A percentile compares a stretch with the other conserved stretches of the same genome.
Conservation (phyloP, 805 yeast genomes). For the Yamadazyma phyllophila region DNA sequence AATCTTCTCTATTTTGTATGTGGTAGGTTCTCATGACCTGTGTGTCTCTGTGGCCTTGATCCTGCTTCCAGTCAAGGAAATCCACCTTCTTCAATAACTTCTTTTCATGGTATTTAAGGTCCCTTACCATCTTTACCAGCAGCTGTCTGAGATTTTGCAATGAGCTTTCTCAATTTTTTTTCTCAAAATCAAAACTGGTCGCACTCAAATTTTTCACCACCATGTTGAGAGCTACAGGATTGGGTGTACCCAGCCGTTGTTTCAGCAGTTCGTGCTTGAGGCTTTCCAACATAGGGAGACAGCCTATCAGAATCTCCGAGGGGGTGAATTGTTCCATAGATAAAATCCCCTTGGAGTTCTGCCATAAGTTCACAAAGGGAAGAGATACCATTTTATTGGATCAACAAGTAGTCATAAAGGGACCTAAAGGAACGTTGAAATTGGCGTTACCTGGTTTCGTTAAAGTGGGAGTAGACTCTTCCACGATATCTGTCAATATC, state of each 20-base stretch:
- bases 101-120: conserved; percentile 92
- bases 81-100: conserved; percentile 93
- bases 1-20: conserved; percentile 92
- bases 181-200: neutral
- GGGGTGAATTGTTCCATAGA: conserved; percentile 53
- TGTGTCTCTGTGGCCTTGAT: conserved; percentile 92
- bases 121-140: conserved; percentile 62
- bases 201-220: conserved; percentile 6
- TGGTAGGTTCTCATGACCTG: conserved; percentile 95
- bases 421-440: conserved; percentile 72
- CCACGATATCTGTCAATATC: conserved; percentile 54
- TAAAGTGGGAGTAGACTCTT: conserved; percentile 29
- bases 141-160: conserved; percentile 3
- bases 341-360: conserved; percentile 49
- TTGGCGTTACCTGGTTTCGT: conserved; percentile 75
- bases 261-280: neutral
- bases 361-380: conserved; percentile 66
- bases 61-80: conserved; percentile 96
- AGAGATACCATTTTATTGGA: conserved; percentile 56
- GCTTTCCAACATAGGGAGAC: conserved; percentile 72
- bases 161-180: conserved; percentile 6
- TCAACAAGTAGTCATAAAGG: conserved; percentile 57
- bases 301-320: conserved; percentile 67
- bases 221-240: conserved; percentile 3
- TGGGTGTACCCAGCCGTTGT: neutral